Base-by-base conservation (phyloP, 2,329 filamentous ascomycete species). In the Penicillium sp. region DNA sequence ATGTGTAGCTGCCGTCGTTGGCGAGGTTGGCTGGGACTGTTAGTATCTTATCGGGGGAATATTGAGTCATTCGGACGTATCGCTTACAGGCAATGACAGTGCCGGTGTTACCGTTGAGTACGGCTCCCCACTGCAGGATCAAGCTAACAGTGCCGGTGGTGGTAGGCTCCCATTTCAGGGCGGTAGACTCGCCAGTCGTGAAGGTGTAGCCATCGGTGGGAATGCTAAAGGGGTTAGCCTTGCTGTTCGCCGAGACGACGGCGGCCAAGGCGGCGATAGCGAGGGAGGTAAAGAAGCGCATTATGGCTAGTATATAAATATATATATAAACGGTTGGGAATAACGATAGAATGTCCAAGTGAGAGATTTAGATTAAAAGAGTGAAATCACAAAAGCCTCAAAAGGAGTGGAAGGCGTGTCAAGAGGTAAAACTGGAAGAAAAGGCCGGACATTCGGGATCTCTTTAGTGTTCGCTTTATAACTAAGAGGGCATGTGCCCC, bases 61-160 rank as follows among this genome's bases (percentile, higher is more conserved):
- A 25, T 50, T 51, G 17, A 42, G 46, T 56, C 37, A 50, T 47
- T 53, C 4, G 5, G 25, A 45, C 37, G 12, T 37, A 25, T 51
- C 29, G 75, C 79, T 69, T 70, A 82, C 80, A 64, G 43, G 73
- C 78, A 67, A 82, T 73, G 43, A 69, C 58, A 33, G 69, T 70
- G 23, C 80, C 81, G 8, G 69, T 61, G 54, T 69, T 62, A 15
- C 82, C 66, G 56, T 79, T 75, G 63, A 74, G 72, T 56, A 73
- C 70, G 8, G 74, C 73, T 29, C 71, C 76, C 62, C 80, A 76
- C 60, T 81, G 75, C 57, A 85, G 72, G 42, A 78, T 78, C 65
- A 85, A 77, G 41, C 80, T 80, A 33, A 85, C 77, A 17, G 82
- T 81, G 57, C 80, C 80, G 23, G 64, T 52, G 56, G 80, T 82